phyloP scores from a whole-genome alignment of 305 asterid genomes.

The Fraxinus floribunda region DNA sequence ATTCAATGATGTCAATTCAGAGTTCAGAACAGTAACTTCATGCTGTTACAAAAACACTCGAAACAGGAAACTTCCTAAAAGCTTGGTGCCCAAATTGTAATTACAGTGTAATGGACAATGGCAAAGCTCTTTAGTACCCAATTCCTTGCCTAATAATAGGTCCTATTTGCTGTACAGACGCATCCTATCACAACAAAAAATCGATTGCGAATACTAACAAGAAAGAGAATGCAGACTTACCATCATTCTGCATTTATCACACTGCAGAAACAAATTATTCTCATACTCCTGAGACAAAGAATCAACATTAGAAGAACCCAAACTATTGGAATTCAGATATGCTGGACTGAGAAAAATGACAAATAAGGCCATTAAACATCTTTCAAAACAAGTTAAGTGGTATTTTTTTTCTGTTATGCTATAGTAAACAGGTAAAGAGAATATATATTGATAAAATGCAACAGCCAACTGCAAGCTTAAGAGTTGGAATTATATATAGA shows the following conservation, averaged over 20 bases:
- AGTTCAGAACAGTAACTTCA: not conserved
- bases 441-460: conserved; percentile 11
- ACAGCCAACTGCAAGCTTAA: conserved; percentile 23
- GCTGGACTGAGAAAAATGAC: not conserved
- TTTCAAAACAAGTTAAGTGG: conserved; percentile 12
- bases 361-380: conserved; percentile 4
- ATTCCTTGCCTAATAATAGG: conserved; percentile 20
- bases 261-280: conserved; percentile 96
- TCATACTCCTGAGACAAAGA: conserved; percentile 80
- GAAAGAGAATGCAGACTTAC: conserved; percentile 41
- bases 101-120: conserved; percentile 3
- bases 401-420: conserved; percentile 13
- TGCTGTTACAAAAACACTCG: conserved; percentile 12
- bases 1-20: conserved; percentile 11
- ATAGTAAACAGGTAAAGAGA: conserved; percentile 14
- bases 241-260: conserved; percentile 99
- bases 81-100: conserved; percentile 3
- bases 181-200: conserved; percentile 17
- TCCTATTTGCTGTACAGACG: conserved; percentile 20
- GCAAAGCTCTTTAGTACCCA: conserved; percentile 15
- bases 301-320: conserved; percentile 27
- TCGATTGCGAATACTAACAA: conserved; percentile 20
- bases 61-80: conserved; percentile 18
- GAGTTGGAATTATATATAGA: conserved; percentile 16
- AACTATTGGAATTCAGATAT: not conserved